Evolutionary conservation across 257 asterid species (phyloP), one percentile per base, ranked within the genome.

Genomic region (Echites panduratus): DNA sequence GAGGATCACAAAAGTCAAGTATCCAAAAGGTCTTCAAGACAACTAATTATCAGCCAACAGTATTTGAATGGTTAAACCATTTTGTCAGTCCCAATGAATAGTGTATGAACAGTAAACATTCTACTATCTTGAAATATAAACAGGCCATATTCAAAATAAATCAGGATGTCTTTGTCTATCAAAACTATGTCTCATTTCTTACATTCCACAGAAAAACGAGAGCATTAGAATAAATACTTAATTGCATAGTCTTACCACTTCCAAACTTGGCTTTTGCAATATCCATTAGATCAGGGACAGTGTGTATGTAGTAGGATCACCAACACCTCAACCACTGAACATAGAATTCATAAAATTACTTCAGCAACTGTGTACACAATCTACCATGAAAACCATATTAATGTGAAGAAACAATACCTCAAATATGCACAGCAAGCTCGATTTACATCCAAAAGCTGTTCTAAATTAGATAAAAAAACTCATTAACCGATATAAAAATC

Each of bases 211-310:
- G 43, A 32, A 29, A 49, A 64, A 19, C 38, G 16, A 64, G 27
- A 64, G 19, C 16, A 38, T 40, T 19, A 17, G 27, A 64, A 64
- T 38, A 17, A 35, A 17, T 27, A 64, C 27, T 19, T 38, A 9
- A 38, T n/a, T 35, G 26, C 20, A 38, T 38, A 38, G 5, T 26
- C 49, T 64, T 64, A 38, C 69, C 49, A 64, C 49, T 38, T 64
- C 69, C 69, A 38, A 64, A 64, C 47, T 19, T 64, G 49, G 47
- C 17, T 64, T 64, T 64, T 64, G 48, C 49, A 38, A 41, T 27
- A 64, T 64, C 48, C 69, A 64, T 64, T 14, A 61, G 49, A 38
- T 64, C 27, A 8, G 24, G 11, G 48, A 19, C 10, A 20, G 49
- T 35, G 27, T 35, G 17, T 64, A 41, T 27, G 9, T 64, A 38